Conservation (phyloP, 73 alveolate genomes). For the Uronychia setigera region DNA sequence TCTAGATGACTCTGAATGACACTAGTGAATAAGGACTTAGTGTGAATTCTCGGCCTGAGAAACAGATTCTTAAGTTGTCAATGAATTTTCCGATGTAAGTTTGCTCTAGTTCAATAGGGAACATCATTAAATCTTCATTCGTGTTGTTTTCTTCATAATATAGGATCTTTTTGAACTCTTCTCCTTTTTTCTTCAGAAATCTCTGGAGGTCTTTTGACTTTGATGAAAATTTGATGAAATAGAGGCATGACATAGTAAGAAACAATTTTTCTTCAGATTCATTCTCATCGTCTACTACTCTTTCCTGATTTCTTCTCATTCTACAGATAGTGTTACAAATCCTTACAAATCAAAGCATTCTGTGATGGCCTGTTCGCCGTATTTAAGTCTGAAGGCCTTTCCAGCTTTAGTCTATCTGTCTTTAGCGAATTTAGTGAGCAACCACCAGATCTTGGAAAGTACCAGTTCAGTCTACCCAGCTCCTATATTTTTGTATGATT, state of each 20-base stretch:
- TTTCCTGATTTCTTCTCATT: slow-evolving; percentile 60
- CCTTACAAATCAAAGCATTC: slow-evolving; percentile 27
- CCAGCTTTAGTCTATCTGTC: slow-evolving; percentile 51
- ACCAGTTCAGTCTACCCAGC: slow-evolving; percentile 92
- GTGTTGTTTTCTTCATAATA: slow-evolving; percentile 68
- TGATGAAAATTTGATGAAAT: slow-evolving; percentile 70
- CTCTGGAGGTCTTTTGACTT: slow-evolving; percentile 48
- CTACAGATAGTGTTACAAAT: slow-evolving; percentile 57
- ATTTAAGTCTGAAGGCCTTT: slow-evolving; percentile 64
- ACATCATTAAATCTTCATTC: slow-evolving; percentile 18
- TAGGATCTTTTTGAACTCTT: slow-evolving; percentile 60
- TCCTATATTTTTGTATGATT: slow-evolving; percentile 85
- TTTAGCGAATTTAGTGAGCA: slow-evolving; percentile 65
- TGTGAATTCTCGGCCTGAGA: slow-evolving; percentile 56
- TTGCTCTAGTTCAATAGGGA: slow-evolving; percentile 76
- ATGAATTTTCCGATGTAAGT: slow-evolving; percentile 71
- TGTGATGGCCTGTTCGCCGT: slow-evolving; percentile 70
- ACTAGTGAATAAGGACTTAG: slow-evolving; percentile 69
- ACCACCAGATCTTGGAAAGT: slow-evolving; percentile 76
- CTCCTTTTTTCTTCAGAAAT: slow-evolving; percentile 42
- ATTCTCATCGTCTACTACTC: slow-evolving; percentile 73
- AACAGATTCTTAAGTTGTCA: slow-evolving; percentile 48
- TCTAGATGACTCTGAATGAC: slow-evolving; percentile 69
- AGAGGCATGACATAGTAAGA: slow-evolving; percentile 61
- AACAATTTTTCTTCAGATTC: slow-evolving; percentile 74